Conservation (phyloP, 768 basidiomycete species). For the Mycena rosella region DNA sequence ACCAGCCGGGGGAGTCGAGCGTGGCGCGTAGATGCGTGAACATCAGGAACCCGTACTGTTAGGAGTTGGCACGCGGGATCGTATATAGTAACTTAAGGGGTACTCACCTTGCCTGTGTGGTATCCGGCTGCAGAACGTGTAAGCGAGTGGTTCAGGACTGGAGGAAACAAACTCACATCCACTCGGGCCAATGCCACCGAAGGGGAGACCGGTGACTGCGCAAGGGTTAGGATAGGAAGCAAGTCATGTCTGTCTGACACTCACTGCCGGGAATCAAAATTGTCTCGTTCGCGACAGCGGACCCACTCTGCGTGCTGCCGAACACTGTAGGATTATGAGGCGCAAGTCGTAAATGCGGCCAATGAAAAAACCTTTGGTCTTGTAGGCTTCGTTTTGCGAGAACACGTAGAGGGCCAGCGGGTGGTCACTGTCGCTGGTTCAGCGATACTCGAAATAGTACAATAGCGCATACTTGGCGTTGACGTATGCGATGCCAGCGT, state of each 20-base stretch:
- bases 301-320: slow-evolving; percentile 78
- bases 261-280: slow-evolving; percentile 71
- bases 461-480: slow-evolving; percentile 61
- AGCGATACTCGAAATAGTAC: background rate
- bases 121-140: slow-evolving; percentile 62
- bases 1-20: slow-evolving; percentile 72
- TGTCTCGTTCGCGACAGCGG: slow-evolving; percentile 76
- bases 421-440: slow-evolving; percentile 62
- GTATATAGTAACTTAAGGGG: background rate
- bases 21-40: slow-evolving; percentile 83
- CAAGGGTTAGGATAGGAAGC: background rate
- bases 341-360: background rate
- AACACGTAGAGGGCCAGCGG: slow-evolving; percentile 87
- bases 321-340: slow-evolving; percentile 60
- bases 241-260: slow-evolving; percentile 36
- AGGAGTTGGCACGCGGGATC: slow-evolving; percentile 2
- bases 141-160: background rate
- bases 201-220: slow-evolving; percentile 73
- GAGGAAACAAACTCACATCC: slow-evolving; percentile 66
- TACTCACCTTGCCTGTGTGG: slow-evolving; percentile 71
- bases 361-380: slow-evolving; percentile 65
- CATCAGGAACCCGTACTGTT: slow-evolving; percentile 70
- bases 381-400: slow-evolving; percentile 67
- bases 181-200: slow-evolving; percentile 80
- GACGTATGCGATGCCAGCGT: slow-evolving; percentile 79